A percentile compares a stretch with the other conserved stretches of the same genome.
These are phyloP conservation scores for Salvia splendens DNA, from an alignment of 257 asterid genomes.

Conservation along the genomic window DNA sequence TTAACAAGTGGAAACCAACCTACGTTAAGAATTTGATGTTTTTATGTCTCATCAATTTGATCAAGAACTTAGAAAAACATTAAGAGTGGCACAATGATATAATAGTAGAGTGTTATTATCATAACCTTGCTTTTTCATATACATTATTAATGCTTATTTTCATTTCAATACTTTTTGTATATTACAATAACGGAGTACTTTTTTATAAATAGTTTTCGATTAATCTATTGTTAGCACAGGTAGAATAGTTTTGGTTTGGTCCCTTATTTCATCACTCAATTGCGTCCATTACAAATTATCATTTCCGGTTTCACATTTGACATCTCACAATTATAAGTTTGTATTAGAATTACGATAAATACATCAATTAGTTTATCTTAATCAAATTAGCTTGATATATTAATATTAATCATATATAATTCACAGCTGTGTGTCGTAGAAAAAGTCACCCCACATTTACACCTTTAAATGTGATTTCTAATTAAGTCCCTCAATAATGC, in stretches of 20 bases:
- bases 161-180: too few relatives aligned
- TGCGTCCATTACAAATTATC: neutral
- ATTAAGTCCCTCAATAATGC: neutral
- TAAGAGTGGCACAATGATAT: too few relatives aligned
- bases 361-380: neutral
- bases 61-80: neutral
- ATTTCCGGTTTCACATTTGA: neutral
- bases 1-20: neutral
- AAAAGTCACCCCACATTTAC: neutral
- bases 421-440: neutral
- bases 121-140: too few relatives aligned
- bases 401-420: neutral
- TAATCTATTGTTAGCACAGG: too few relatives aligned
- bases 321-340: neutral
- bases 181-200: too few relatives aligned
- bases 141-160: too few relatives aligned
- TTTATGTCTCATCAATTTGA: too few relatives aligned
- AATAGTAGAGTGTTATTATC: too few relatives aligned
- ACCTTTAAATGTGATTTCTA: neutral
- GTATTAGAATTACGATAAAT: too few relatives aligned
- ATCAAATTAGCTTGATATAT: neutral
- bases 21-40: neutral
- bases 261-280: neutral
- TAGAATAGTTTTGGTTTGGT: neutral
- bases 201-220: too few relatives aligned